Base-by-base conservation (phyloP, 306 rosid genomes). In the Potentilla sterilis region DNA sequence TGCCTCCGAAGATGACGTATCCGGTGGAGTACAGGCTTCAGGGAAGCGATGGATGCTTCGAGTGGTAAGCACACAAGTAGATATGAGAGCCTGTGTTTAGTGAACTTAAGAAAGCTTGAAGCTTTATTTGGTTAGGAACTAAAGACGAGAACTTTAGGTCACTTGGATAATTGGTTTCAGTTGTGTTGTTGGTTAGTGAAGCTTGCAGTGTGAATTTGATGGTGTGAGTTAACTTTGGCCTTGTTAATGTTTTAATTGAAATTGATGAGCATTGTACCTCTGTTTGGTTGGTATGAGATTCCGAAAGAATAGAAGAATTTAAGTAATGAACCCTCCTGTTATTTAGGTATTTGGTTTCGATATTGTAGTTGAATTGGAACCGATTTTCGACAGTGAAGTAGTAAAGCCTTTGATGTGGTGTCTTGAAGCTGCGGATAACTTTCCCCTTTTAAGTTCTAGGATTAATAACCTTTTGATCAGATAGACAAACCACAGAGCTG, bases 21-120 rank as follows among this genome's bases (percentile, higher is more conserved):
- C 95, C 96, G 9, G 98, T 95, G 24, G 96, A 90, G 77, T 89
- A 92, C 66, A 76, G 93, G 84, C 92, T 95, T 63, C 93, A 86
- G 81, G 98, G 98, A 67, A 94, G 95, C 28, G 97, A 87, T 51
- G 98, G 97, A 49, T 92, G 97, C 93, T 95, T 95, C 92, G 81
- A 90, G 83, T 95, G 98, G 97, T 90, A 67, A 12, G 58, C 38
- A 19, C 16, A 10, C 0, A 3, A 22, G 21, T 47, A 18, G 58
- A 7, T 8, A 6, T 19, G 42, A 34, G 37, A 34, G 37, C 58
- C 19, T 58, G 15, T 12, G 15, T 58, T 24, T 24, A 58, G 65
- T 58, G 16, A 3, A 24, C 24, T 58, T 24, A 32, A 9, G 28
- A 12, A 12, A 22, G 35, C 65, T 61, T 14, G n/a, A 62, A 32